Evolutionary conservation across 208 protist genomes (phyloP), one percentile per base, ranked within the genome.

Genomic region (Leishmania arabica): DNA sequence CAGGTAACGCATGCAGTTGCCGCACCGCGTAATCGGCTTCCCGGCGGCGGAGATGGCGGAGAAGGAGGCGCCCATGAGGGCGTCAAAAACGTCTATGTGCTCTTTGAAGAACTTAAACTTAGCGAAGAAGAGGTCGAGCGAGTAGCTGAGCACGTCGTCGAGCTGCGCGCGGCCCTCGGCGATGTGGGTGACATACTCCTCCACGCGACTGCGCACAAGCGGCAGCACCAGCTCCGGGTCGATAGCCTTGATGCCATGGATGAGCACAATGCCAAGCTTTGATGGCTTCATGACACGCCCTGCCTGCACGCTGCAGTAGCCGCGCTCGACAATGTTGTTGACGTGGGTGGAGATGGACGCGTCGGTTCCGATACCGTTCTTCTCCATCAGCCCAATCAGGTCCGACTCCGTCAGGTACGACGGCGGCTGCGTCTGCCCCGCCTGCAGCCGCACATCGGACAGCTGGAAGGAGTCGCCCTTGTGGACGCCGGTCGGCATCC

Each of bases 291-390:
- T 97, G 31, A 93, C 81, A 75, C 94, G 88, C 5, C 94, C 94
- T 3, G 93, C 81, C 80, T 96, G 88, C 62, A 98, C 93, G 60
- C 83, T 83, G 89, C 92, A 96, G 83, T 99, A 99, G 31, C 88
- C 92, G 53, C 98, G 90, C 69, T 99, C 90, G 49, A 98, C 86
- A 69, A 99, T 97, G 62, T 94, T 99, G 81, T 99, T 91, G 45
- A 99, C 99, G 88, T 99, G 99, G 81, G 98, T 89, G 4, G 99
- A 98, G 80, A 99, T 99, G 21, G 99, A 99, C 4, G 99, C 99
- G 89, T 99, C 99, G 3, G 99, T 99, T 49, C 99, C 99, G 75
- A 99, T 99, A 51, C 97, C 95, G 81, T 99, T 90, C 77, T 95
- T 95, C 74, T 99, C 99, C 99, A 99, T 99, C 15, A 98, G 73